Evolutionary conservation across 371 early-diverging fungal species (phyloP).

Genomic region (Neoconidiobolus thromboides): DNA sequence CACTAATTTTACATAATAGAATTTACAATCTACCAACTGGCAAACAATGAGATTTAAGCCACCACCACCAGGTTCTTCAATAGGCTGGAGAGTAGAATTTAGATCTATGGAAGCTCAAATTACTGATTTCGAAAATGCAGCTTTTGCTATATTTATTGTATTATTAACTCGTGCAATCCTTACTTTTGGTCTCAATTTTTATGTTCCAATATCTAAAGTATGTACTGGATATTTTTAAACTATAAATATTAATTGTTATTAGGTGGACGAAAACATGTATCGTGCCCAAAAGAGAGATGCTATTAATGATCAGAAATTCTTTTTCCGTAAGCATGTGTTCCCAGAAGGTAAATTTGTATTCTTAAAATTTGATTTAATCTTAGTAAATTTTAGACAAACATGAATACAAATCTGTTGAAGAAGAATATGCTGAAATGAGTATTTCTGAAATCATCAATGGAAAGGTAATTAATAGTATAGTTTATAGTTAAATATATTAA

Average conservation of each 20-base stretch:
- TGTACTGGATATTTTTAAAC: background rate
- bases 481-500: no score
- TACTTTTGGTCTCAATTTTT: constrained; percentile 80
- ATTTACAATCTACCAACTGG: constrained; percentile 99
- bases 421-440: constrained; percentile 57
- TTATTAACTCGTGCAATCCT: constrained; percentile 81
- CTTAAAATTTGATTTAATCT: background rate
- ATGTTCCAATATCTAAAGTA: constrained; percentile 88
- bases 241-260: constrained; percentile 5
- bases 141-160: constrained; percentile 85
- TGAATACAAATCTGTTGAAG: constrained; percentile 15
- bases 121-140: constrained; percentile 96
- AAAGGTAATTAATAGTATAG: constrained; percentile 15
- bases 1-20: constrained; percentile 19
- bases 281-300: constrained; percentile 77
- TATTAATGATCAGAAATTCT: constrained; percentile 59
- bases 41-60: constrained; percentile 98
- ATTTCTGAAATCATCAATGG: constrained; percentile 93
- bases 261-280: constrained; percentile 92
- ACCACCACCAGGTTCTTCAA: constrained; percentile 71
- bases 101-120: constrained; percentile 96
- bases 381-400: no score
- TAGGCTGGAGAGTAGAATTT: constrained; percentile 98
- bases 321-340: constrained; percentile 71
- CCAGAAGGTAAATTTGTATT: constrained; percentile 11